phyloP scores from a whole-genome alignment of 1,139 yeast genomes.

The Hyphopichia buzzinii region DNA sequence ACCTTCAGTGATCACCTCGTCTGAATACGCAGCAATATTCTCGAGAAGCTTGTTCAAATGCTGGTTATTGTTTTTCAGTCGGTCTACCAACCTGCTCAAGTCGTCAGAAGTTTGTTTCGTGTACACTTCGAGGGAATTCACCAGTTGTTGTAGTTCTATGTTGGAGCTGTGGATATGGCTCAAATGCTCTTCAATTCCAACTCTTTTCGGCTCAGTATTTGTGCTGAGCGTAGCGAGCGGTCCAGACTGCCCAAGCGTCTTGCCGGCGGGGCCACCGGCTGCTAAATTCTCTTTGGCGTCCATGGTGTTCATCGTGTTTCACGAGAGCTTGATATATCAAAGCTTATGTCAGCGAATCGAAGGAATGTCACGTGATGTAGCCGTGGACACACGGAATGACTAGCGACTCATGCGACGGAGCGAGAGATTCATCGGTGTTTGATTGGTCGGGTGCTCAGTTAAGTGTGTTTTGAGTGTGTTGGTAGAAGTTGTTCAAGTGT shows the following conservation, averaged over 20 bases:
- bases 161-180: conserved; percentile 26
- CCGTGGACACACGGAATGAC: too few relatives aligned
- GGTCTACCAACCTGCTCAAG: conserved; percentile 35
- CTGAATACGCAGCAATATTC: conserved; percentile 32
- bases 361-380: too few relatives aligned
- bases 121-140: conserved; percentile 30
- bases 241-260: neutral
- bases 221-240: neutral
- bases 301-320: neutral
- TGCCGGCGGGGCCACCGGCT: neutral
- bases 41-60: conserved; percentile 34
- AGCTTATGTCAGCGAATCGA: too few relatives aligned
- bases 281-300: neutral
- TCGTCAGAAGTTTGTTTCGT: conserved; percentile 37
- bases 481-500: too few relatives aligned
- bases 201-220: too few relatives aligned
- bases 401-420: too few relatives aligned
- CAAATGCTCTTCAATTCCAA: conserved; percentile 31
- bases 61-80: conserved; percentile 44
- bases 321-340: too few relatives aligned
- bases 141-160: conserved; percentile 27
- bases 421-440: too few relatives aligned
- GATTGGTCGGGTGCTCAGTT: too few relatives aligned
- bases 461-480: too few relatives aligned
- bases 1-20: conserved; percentile 37